A percentile compares a stretch with the other conserved stretches of the same genome.
These are phyloP conservation scores for Sonneratia caseolaris DNA, from an alignment of 345 rosid genomes.

Conservation along the genomic window DNA sequence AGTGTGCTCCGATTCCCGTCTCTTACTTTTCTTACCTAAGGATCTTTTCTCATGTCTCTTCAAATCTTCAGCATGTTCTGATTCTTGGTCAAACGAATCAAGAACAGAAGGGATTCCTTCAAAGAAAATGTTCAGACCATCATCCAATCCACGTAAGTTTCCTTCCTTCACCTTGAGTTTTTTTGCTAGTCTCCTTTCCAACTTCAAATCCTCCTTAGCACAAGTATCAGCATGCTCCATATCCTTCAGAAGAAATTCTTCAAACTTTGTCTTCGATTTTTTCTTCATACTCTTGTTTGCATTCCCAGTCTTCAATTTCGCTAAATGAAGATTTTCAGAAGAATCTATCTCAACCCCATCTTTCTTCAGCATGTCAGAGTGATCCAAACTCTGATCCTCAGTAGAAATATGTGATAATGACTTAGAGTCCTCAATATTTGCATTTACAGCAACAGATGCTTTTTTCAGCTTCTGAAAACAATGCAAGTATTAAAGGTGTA, in stretches of 20 bases:
- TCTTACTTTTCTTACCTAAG: slow-evolving; percentile 9
- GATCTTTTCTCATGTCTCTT: not conserved
- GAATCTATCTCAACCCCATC: slow-evolving; percentile 5
- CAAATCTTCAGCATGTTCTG: slow-evolving; percentile 11
- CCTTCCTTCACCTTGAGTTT: slow-evolving; percentile 72
- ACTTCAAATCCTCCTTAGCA: slow-evolving; percentile 43
- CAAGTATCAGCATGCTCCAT: slow-evolving; percentile 14
- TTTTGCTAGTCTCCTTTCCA: slow-evolving; percentile 82
- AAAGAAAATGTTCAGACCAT: slow-evolving; percentile 43
- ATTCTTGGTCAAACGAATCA: slow-evolving; percentile 27
- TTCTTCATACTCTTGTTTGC: slow-evolving; percentile 27
- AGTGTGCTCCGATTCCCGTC: slow-evolving; percentile 1
- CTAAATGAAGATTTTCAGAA: slow-evolving; percentile 2
- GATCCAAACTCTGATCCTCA: slow-evolving; percentile 14
- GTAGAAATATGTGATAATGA: slow-evolving; percentile 1
- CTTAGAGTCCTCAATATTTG: slow-evolving; percentile 14
- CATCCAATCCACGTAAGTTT: slow-evolving; percentile 55
- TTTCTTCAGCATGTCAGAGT: slow-evolving; percentile 2
- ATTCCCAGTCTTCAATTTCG: slow-evolving; percentile 19
- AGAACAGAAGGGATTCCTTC: slow-evolving; percentile 36
- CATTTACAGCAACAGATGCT: slow-evolving; percentile 7
- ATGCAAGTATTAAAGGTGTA: slow-evolving; percentile 18
- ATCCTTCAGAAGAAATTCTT: slow-evolving; percentile 62
- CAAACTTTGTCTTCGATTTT: slow-evolving; percentile 50
- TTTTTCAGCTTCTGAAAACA: slow-evolving; percentile 31